Evolutionary conservation across 768 basidiomycete genomes (phyloP), one percentile per base, ranked within the genome.

Genomic region (Psilocybe cyanescens): DNA sequence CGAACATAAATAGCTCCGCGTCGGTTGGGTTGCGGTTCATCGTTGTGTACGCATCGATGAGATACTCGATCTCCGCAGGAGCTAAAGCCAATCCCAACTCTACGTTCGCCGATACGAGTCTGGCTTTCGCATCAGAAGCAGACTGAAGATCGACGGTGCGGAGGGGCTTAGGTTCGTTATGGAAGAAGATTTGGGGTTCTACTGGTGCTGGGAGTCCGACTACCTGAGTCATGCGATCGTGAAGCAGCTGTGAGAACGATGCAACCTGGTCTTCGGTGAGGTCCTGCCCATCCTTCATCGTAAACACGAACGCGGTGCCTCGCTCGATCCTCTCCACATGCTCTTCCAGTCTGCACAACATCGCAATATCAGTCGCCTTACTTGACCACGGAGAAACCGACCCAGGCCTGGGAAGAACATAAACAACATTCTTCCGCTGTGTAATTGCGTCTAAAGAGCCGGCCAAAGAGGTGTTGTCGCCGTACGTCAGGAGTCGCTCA

Each of bases 1-100:
- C 97, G 75, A 99, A 99, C 97, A 99, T 99, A 85, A 99, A 99
- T 7, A 99, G 82, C 73, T 99, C 97, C 3, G 97, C 96, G 71
- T 99, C 97, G 41, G 93, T 97, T 7, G 97, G 97, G 71, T 94
- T 90, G 37, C 96, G 87, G 51, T 81, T 81, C 74, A 91, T 86
- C 1, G 91, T 82, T 29, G 92, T 81, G 75, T 95, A 99, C 9
- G 92, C 95, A 56, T 91, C 82, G 65, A 97, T 84, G 64, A 99
- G 87, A 75, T 98, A 99, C 68, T 90, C 86, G 63, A 99, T 92
- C 73, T 99, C 97, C 58, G 95, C 91, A 0, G 84, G 68, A 0
- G 95, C 91, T 6, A 99, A 85, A 0, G 97, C 97, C 31, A 99
- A 89, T 8, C 97, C 97, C 3, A 99, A 81, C 30, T 86, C 81